Conservation (phyloP, 331 rosid species). For the Stylosanthes scabra region DNA sequence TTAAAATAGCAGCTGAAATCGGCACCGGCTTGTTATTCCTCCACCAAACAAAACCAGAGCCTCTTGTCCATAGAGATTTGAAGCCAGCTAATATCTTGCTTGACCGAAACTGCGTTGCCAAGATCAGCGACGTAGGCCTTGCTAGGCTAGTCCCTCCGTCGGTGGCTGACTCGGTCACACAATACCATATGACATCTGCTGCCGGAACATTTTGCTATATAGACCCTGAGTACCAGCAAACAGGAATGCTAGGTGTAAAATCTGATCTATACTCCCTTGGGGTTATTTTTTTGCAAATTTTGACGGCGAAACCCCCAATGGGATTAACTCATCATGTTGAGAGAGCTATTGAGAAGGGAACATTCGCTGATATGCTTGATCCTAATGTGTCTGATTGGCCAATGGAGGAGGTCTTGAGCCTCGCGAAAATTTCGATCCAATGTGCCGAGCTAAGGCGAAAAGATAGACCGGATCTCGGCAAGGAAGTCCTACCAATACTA, state of each 20-base stretch:
- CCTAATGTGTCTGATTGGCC: conserved; percentile 82
- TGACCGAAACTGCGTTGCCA: conserved; percentile 76
- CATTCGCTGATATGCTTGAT: conserved; percentile 62
- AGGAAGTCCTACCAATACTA: conserved; percentile 72
- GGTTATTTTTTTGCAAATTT: conserved; percentile 73
- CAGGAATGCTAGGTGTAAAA: conserved; percentile 93
- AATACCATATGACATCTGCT: conserved; percentile 82
- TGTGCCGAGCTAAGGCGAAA: conserved; percentile 84
- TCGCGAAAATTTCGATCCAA: conserved; percentile 65
- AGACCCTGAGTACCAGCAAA: conserved; percentile 95
- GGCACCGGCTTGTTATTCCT: conserved; percentile 84
- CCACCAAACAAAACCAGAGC: conserved; percentile 94
- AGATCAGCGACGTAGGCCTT: conserved; percentile 90
- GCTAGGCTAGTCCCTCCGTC: conserved; percentile 89
- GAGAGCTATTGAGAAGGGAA: conserved; percentile 71
- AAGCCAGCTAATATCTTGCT: conserved; percentile 90
- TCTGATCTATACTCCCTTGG: conserved; percentile 91
- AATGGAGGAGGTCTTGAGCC: conserved; percentile 56
- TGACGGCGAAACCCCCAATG: conserved; percentile 86
- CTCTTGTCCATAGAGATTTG: conserved; percentile 89
- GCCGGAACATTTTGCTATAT: conserved; percentile 96
- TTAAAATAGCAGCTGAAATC: conserved; percentile 84
- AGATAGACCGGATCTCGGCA: conserved; percentile 88
- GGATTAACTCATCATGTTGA: conserved; percentile 84
- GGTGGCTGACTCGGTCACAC: conserved; percentile 77